Conservation (phyloP, 2,329 filamentous ascomycete species). For the Scopulariopsis brevicaulis region DNA sequence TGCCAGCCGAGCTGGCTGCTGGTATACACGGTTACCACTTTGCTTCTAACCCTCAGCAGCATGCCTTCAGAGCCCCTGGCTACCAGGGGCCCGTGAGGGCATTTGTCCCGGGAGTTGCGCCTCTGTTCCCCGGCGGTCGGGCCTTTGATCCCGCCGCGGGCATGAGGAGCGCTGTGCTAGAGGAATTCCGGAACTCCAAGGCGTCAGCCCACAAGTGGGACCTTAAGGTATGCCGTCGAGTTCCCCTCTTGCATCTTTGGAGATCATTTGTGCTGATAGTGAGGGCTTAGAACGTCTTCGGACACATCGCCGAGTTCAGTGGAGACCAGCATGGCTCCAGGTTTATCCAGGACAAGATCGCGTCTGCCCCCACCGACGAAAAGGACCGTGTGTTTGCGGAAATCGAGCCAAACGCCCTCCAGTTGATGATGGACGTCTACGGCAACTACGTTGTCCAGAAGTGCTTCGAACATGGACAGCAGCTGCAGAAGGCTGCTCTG, state of each 20-base stretch:
- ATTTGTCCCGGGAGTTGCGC: slow-evolving; percentile 13
- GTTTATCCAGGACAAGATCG: slow-evolving; percentile 89
- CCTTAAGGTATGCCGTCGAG: slow-evolving; percentile 45
- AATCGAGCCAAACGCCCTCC: slow-evolving; percentile 71
- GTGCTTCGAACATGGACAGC: slow-evolving; percentile 91
- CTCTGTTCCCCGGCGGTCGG: slow-evolving; percentile 27
- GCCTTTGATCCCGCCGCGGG: slow-evolving; percentile 49
- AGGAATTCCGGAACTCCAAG: slow-evolving; percentile 76
- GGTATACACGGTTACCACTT: too few relatives aligned
- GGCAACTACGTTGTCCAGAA: slow-evolving; percentile 99
- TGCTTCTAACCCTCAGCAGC: too few relatives aligned
- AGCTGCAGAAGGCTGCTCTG: slow-evolving; percentile 80
- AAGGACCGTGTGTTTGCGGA: slow-evolving; percentile 86
- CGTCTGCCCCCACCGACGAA: slow-evolving; percentile 88
- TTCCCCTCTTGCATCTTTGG: background rate
- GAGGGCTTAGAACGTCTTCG: slow-evolving; percentile 58
- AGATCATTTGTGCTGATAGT: background rate
- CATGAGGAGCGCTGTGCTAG: slow-evolving; percentile 54
- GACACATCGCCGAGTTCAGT: slow-evolving; percentile 84
- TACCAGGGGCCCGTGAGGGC: slow-evolving; percentile 20
- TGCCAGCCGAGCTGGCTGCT: too few relatives aligned
- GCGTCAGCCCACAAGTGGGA: slow-evolving; percentile 59
- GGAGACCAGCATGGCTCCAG: slow-evolving; percentile 93
- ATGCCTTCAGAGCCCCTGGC: slow-evolving; percentile 15
- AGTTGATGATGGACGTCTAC: slow-evolving; percentile 92